A percentile compares a stretch with the other conserved stretches of the same genome.
Evolutionary conservation across 73 alveolate genomes (phyloP).

Genomic region (Durusdinium trenchii): DNA sequence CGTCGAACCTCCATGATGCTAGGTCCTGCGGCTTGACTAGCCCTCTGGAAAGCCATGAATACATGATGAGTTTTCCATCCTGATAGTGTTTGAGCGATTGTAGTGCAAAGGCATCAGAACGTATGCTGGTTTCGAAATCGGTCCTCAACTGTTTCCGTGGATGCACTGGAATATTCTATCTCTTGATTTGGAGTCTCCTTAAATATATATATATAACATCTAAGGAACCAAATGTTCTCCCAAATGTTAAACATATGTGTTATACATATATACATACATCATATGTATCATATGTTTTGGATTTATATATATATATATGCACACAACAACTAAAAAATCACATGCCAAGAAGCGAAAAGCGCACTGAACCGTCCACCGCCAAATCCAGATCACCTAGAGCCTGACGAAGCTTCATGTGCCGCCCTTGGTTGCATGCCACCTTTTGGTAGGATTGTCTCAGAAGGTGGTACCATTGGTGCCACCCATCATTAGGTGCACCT

Average conservation of each 20-base stretch:
- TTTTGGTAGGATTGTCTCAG: not conserved
- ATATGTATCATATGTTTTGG: not conserved
- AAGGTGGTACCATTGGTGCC: not conserved
- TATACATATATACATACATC: too few species aligned
- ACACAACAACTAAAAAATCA: not conserved
- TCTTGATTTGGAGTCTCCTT: not conserved
- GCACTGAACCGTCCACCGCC: slow-evolving; percentile 6
- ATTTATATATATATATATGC: not conserved
- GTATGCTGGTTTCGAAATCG: not conserved
- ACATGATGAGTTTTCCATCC: not conserved
- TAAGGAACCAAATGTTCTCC: not conserved
- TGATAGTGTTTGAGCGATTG: not conserved
- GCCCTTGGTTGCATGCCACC: not conserved
- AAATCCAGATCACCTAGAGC: not conserved
- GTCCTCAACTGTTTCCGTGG: not conserved
- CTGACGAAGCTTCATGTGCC: not conserved
- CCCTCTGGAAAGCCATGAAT: not conserved
- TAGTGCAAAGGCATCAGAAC: not conserved
- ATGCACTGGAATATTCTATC: slow-evolving; percentile 6
- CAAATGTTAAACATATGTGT: too few species aligned
- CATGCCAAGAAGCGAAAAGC: not conserved
- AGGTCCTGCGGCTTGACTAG: not conserved
- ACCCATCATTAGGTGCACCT: not conserved
- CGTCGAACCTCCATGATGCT: not conserved
- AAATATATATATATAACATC: not conserved